Base-by-base conservation (phyloP, 2,329 filamentous ascomycete genomes). In the Colletotrichum navitas region DNA sequence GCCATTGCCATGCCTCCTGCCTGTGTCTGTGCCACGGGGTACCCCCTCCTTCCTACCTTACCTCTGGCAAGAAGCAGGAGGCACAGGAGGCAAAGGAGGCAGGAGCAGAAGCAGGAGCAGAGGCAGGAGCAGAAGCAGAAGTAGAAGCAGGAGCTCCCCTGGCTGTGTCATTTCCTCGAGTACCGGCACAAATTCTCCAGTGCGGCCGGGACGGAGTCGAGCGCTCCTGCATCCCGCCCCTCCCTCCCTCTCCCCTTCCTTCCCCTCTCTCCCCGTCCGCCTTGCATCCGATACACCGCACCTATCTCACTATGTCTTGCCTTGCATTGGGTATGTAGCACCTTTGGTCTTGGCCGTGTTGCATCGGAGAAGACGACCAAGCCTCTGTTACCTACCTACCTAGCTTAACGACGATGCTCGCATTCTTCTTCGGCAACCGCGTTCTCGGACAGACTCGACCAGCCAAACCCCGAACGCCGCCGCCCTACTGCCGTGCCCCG, bases 101-200 rank as follows among this genome's bases (percentile, higher is more conserved):
- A 43, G 39, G 39, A 16, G 6, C 39, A 41, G 36, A 39, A 39
- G 36, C 36, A 41, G 39, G 5, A 41, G 39, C 12, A 41, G 39
- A 16, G 16, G 24, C 47, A 49, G 26, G 47, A 51, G n/a, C 10
- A 36, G 34, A 11, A 36, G 7, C 34, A 41, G 39, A 21, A 43
- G 6, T 5, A 43, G 41, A 5, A 21, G 26, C 49, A 52, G 26
- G 49, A 52, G 26, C 12, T 24, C 26, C 18, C 43, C 59, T 34
- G 59, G 43, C 12, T 61, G 58, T 6, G 39, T 14, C 14, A 16
- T 36, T 49, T 43, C 64, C 45, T 66, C 47, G 60, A 63, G 47
- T 63, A 60, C 67, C 67, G 67, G 47, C 39, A 47, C 45, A 47
- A 45, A 32, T 65, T 52, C 34, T 66, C 54, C 54, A 66, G 54